phyloP scores from a whole-genome alignment of 1,284 basidiomycete species.

The Cystobasidiaceae sp. region DNA sequence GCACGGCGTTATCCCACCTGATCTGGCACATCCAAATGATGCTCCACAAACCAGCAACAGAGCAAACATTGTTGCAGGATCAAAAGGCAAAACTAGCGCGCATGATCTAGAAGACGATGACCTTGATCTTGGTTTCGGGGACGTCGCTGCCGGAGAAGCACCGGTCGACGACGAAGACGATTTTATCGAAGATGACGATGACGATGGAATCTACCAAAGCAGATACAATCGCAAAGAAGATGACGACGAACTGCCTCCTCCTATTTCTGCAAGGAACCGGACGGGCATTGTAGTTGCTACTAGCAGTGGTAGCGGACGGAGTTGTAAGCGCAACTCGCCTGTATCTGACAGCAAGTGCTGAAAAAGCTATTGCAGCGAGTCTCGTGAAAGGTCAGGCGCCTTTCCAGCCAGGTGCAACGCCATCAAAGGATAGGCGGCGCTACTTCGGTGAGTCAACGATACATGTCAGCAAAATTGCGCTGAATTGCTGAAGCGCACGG shows the following conservation, averaged over 20 bases:
- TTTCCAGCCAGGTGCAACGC: constrained; percentile 89
- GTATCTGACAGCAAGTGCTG: too few relatives aligned
- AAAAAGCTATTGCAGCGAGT: too few relatives aligned
- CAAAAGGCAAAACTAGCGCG: constrained; percentile 41
- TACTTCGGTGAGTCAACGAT: constrained; percentile 70
- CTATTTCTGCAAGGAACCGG: not conserved
- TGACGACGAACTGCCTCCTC: constrained; percentile 12
- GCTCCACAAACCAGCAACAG: constrained; percentile 14
- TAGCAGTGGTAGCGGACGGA: too few relatives aligned
- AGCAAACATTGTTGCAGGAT: constrained; percentile 27
- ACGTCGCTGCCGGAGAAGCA: too few relatives aligned
- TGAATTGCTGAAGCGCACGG: too few relatives aligned
- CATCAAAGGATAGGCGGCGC: constrained; percentile 74
- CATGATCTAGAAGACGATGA: constrained; percentile 51
- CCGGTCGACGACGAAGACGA: too few relatives aligned
- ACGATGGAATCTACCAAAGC: constrained; percentile 32
- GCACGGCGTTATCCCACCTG: constrained; percentile 64
- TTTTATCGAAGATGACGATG: constrained; percentile 32
- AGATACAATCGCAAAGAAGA: not conserved
- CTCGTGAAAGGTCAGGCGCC: constrained; percentile 61
- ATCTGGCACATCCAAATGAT: constrained; percentile 59
- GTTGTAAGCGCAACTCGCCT: too few relatives aligned
- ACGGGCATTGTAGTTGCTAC: not conserved
- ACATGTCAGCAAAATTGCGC: too few relatives aligned
- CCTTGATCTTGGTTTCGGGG: constrained; percentile 17